phyloP scores from a whole-genome alignment of 2,329 filamentous ascomycete genomes.

The Drechslerella dactyloides region DNA sequence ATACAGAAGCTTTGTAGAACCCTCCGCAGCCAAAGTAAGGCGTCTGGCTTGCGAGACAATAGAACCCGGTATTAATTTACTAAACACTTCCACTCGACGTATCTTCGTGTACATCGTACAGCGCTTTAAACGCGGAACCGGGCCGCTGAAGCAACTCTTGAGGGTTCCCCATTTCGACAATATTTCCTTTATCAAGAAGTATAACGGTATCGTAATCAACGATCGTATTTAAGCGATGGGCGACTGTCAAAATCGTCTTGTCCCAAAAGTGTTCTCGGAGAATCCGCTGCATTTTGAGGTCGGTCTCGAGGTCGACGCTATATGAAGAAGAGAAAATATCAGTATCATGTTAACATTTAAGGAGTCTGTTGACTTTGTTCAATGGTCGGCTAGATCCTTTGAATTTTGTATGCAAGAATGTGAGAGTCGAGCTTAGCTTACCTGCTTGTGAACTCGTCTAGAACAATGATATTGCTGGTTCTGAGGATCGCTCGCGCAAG shows the following conservation, averaged over 20 bases:
- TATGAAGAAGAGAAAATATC: neutral
- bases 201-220: conserved; percentile 80
- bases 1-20: no score
- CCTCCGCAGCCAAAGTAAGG: no score
- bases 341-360: neutral
- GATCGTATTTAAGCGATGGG: conserved; percentile 21
- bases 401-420: no score
- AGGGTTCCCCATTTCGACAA: conserved; percentile 90
- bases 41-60: no score
- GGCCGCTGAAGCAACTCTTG: conserved; percentile 74
- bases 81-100: neutral
- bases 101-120: conserved; percentile 17
- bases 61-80: no score
- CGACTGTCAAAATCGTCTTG: conserved; percentile 20
- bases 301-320: conserved; percentile 20
- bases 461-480: conserved; percentile 27
- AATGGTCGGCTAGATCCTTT: no score
- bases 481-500: conserved; percentile 61
- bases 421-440: neutral
- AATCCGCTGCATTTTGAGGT: conserved; percentile 18
- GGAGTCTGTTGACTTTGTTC: no score
- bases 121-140: conserved; percentile 68
- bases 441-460: conserved; percentile 50
- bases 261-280: conserved; percentile 14
- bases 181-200: conserved; percentile 85